Conservation (phyloP, 2,329 filamentous ascomycete species). For the Aspergillus texensis region DNA sequence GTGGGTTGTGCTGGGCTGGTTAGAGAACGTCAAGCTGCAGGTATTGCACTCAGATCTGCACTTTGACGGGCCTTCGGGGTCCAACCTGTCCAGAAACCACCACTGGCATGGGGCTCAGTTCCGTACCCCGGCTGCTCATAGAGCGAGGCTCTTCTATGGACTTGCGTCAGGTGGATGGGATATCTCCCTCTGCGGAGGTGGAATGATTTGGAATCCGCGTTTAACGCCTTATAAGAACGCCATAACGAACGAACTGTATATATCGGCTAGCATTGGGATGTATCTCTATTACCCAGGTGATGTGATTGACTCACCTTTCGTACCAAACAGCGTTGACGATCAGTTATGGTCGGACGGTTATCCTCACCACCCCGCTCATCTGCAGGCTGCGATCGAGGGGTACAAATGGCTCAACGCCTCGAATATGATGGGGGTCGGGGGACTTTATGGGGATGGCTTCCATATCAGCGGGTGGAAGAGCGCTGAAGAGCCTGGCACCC, state of each 20-base stretch:
- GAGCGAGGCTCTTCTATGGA: slow-evolving; percentile 83
- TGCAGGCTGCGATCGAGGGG: slow-evolving; percentile 72
- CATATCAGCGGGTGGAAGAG: slow-evolving; percentile 71
- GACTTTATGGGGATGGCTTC: slow-evolving; percentile 84
- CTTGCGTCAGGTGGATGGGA: slow-evolving; percentile 81
- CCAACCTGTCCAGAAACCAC: slow-evolving; percentile 24
- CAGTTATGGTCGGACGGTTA: slow-evolving; percentile 33
- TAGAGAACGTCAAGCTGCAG: slow-evolving; percentile 79
- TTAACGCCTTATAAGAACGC: slow-evolving; percentile 89
- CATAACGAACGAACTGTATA: slow-evolving; percentile 90
- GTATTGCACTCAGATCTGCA: slow-evolving; percentile 67
- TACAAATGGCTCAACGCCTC: slow-evolving; percentile 79
- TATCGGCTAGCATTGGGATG: slow-evolving; percentile 84
- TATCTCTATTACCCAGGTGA: slow-evolving; percentile 88
- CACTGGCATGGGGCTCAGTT: slow-evolving; percentile 78
- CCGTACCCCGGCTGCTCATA: slow-evolving; percentile 75
- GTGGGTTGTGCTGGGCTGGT: slow-evolving; percentile 91
- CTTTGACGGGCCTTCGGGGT: slow-evolving; percentile 45
- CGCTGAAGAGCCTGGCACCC: slow-evolving; percentile 64
- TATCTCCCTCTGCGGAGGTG: slow-evolving; percentile 75
- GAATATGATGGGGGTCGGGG: slow-evolving; percentile 76
- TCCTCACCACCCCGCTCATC: slow-evolving; percentile 63
- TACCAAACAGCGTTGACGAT: slow-evolving; percentile 29
- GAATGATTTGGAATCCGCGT: slow-evolving; percentile 87
- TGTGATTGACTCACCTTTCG: slow-evolving; percentile 70